These are phyloP conservation scores for Jacaranda copaia DNA, from an alignment of 257 asterid species.

Conservation along the genomic window DNA sequence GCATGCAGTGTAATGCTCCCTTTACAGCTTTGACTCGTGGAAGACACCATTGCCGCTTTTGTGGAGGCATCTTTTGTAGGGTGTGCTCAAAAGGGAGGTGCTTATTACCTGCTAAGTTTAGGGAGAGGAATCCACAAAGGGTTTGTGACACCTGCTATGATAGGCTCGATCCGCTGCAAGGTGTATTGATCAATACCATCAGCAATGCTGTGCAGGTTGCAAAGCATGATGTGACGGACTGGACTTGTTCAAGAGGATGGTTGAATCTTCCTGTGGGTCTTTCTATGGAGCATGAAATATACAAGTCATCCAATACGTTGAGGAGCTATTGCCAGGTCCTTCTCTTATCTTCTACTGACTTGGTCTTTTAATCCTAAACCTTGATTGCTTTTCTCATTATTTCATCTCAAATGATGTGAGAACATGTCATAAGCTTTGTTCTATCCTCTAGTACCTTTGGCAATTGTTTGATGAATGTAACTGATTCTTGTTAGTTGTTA, in stretches of 20 bases:
- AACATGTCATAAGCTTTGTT: slow-evolving; percentile 1
- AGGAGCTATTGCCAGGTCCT: slow-evolving; percentile 80
- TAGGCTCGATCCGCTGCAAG: slow-evolving; percentile 94
- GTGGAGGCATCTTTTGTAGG: slow-evolving; percentile 96
- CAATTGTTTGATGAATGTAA: slow-evolving; percentile 5
- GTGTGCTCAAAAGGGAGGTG: slow-evolving; percentile 94
- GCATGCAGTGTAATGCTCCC: slow-evolving; percentile 94
- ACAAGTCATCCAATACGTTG: slow-evolving; percentile 80
- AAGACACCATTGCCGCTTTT: slow-evolving; percentile 97
- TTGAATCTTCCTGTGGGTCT: slow-evolving; percentile 95
- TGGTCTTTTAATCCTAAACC: background rate
- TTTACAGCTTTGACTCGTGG: slow-evolving; percentile 96
- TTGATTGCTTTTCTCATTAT: slow-evolving; percentile 6
- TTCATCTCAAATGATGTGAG: slow-evolving; percentile 14
- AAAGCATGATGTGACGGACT: slow-evolving; percentile 97
- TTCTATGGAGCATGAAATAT: slow-evolving; percentile 96
- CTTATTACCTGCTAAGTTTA: slow-evolving; percentile 81
- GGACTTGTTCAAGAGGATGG: slow-evolving; percentile 98
- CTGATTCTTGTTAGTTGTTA: background rate
- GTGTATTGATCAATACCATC: slow-evolving; percentile 80
- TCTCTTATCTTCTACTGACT: slow-evolving; percentile 22
- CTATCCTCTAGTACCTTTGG: background rate
- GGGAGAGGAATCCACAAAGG: slow-evolving; percentile 96
- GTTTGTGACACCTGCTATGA: slow-evolving; percentile 98
- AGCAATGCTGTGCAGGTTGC: slow-evolving; percentile 93